A percentile compares a stretch with the other conserved stretches of the same genome.
phyloP scores from a whole-genome alignment of 257 asterid species.

The Thymus mandschuricus region DNA sequence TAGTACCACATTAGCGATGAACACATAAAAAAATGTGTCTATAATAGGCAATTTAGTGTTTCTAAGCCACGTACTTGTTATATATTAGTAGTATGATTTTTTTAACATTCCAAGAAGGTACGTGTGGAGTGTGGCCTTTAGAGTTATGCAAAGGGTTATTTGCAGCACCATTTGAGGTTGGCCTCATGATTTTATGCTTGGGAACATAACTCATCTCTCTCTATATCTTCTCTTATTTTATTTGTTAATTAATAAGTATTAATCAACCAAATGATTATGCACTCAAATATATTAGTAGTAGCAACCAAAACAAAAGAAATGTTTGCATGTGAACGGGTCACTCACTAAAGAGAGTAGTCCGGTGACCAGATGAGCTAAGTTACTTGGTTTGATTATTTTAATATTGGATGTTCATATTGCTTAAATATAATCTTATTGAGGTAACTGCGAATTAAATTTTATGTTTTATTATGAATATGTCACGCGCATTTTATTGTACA shows the following conservation, averaged over 20 bases:
- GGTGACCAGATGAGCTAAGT: too few species aligned
- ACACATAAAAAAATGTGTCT: too few species aligned
- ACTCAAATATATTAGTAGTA: too few species aligned
- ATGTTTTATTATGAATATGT: neutral
- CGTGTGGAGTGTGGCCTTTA: constrained; percentile 25
- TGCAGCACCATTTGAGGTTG: constrained; percentile 36
- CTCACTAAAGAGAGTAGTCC: too few species aligned
- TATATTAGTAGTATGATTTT: constrained; percentile 23
- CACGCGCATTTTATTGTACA: neutral
- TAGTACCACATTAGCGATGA: too few species aligned
- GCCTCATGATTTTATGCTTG: constrained; percentile 25
- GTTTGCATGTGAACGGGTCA: too few species aligned
- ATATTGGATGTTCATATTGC: too few species aligned
- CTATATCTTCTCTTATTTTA: neutral
- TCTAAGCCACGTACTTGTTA: neutral
- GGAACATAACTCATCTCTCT: constrained; percentile 17
- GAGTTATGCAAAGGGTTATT: constrained; percentile 38
- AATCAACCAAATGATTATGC: neutral
- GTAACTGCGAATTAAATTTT: neutral
- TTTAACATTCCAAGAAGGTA: constrained; percentile 22
- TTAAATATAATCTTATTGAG: too few species aligned
- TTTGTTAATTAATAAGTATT: too few species aligned
- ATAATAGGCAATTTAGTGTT: too few species aligned
- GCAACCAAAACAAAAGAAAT: too few species aligned
- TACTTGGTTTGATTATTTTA: neutral